Conservation (phyloP, 116 monocot genomes). For the Dioscorea cayenensis region DNA sequence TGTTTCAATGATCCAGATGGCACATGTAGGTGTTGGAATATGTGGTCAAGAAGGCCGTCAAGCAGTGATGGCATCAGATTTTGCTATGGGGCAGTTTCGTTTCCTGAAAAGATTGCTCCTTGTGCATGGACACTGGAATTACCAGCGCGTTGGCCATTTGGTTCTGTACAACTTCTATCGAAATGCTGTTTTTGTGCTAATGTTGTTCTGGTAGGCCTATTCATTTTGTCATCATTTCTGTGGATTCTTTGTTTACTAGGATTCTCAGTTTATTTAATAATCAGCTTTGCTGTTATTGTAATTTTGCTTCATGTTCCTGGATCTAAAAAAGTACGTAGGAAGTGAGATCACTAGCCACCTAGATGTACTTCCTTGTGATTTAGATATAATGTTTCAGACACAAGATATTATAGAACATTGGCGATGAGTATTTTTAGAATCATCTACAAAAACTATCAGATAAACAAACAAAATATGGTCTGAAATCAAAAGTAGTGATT, state of each 20-base stretch:
- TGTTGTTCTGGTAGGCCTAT: constrained; percentile 76
- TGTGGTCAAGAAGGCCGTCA: constrained; percentile 97
- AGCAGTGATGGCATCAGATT: constrained; percentile 98
- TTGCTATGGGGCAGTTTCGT: constrained; percentile 94
- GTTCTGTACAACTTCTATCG: constrained; percentile 90
- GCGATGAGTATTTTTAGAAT: too few species aligned
- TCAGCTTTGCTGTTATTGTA: too few species aligned
- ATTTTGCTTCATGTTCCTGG: too few species aligned
- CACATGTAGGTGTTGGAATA: constrained; percentile 90
- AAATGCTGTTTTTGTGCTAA: constrained; percentile 88
- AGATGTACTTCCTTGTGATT: too few species aligned
- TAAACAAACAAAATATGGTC: too few species aligned
- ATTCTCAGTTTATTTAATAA: not conserved
- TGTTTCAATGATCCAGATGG: constrained; percentile 99
- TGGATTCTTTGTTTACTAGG: not conserved
- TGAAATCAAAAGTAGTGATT: too few species aligned
- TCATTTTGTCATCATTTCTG: not conserved
- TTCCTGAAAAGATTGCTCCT: constrained; percentile 91
- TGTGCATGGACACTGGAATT: constrained; percentile 99
- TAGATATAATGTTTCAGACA: too few species aligned
- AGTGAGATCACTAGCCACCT: too few species aligned
- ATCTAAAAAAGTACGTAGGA: too few species aligned
- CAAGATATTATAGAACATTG: too few species aligned
- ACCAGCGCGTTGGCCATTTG: constrained; percentile 84
- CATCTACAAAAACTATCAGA: too few species aligned